Evolutionary conservation across 2,329 filamentous ascomycete species (phyloP).

Genomic region (Alternaria angustiovoidea): DNA sequence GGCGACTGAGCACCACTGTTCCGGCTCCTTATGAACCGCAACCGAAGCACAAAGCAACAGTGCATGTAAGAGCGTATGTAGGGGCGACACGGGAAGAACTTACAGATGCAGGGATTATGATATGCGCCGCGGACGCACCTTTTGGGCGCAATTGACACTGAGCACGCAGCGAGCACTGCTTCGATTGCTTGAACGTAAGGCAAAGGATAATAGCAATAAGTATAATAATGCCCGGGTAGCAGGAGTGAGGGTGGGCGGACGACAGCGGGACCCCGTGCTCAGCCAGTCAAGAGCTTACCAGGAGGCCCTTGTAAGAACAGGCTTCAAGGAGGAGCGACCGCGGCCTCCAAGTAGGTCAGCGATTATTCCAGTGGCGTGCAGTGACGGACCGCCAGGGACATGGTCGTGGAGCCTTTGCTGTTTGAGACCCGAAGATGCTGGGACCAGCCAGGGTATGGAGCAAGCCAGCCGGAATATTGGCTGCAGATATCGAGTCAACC

Average conservation of each 20-base stretch:
- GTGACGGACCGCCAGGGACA: constrained; percentile 45
- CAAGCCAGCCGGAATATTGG: constrained; percentile 41
- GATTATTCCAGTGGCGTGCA: constrained; percentile 32
- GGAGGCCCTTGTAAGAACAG: constrained; percentile 28
- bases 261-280: constrained; percentile 37
- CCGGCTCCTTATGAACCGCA: constrained; percentile 46
- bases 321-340: constrained; percentile 31
- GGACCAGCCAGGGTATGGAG: constrained; percentile 31
- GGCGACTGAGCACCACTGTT: constrained; percentile 46
- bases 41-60: constrained; percentile 41
- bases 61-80: constrained; percentile 35
- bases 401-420: constrained; percentile 48
- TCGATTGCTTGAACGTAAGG: constrained; percentile 31
- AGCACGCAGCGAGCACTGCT: constrained; percentile 32
- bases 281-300: constrained; percentile 36
- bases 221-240: constrained; percentile 38
- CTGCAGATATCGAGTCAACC: constrained; percentile 35
- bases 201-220: constrained; percentile 45
- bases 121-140: constrained; percentile 42
- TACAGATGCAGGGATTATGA: constrained; percentile 38
- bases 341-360: constrained; percentile 32
- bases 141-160: constrained; percentile 35
- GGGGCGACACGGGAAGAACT: constrained; percentile 38
- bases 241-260: constrained; percentile 32
- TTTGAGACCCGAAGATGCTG: constrained; percentile 46